Evolutionary conservation across 306 rosid genomes (phyloP).

Genomic region (Phaseolus lunatus): DNA sequence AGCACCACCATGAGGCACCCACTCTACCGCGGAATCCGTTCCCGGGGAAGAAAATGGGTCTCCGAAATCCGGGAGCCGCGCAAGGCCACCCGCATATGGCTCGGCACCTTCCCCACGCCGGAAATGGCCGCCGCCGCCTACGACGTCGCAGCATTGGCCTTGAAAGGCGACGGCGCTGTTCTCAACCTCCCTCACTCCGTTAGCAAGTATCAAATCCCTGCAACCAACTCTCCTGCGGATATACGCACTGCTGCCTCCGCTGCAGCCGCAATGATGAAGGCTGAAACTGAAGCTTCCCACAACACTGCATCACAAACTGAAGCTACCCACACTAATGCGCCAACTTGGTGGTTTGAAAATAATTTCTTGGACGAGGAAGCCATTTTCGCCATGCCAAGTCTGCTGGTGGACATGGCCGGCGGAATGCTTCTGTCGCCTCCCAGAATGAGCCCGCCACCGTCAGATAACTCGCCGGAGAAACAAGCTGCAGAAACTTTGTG

Average conservation of each 20-base stretch:
- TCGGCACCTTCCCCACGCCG: constrained; percentile 69
- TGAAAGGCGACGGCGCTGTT: constrained; percentile 61
- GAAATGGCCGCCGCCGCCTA: constrained; percentile 92
- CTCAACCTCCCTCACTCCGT: constrained; percentile 62
- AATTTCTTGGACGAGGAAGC: constrained; percentile 82
- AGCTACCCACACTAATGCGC: neutral
- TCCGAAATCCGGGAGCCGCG: constrained; percentile 87
- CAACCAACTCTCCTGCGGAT: constrained; percentile 57
- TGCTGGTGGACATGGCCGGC: constrained; percentile 80
- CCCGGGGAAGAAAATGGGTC: constrained; percentile 77
- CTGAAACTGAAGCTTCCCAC: neutral
- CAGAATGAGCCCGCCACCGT: constrained; percentile 55
- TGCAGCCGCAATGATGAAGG: constrained; percentile 48
- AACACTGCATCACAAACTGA: neutral
- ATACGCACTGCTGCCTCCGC: constrained; percentile 72
- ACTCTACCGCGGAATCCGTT: constrained; percentile 65
- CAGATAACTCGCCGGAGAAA: constrained; percentile 56
- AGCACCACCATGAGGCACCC: constrained; percentile 58
- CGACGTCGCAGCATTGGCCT: constrained; percentile 73
- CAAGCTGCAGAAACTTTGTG: constrained; percentile 59
- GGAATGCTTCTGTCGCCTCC: constrained; percentile 90
- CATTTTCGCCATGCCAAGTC: constrained; percentile 72
- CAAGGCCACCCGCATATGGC: constrained; percentile 79
- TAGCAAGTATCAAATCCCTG: constrained; percentile 54
- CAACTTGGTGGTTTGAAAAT: constrained; percentile 13